Percentiles rank a stretch among this genome's conserved stretches.
phyloP scores from a whole-genome alignment of 139 green algal species.

The Raphidocelis subcapitata region DNA sequence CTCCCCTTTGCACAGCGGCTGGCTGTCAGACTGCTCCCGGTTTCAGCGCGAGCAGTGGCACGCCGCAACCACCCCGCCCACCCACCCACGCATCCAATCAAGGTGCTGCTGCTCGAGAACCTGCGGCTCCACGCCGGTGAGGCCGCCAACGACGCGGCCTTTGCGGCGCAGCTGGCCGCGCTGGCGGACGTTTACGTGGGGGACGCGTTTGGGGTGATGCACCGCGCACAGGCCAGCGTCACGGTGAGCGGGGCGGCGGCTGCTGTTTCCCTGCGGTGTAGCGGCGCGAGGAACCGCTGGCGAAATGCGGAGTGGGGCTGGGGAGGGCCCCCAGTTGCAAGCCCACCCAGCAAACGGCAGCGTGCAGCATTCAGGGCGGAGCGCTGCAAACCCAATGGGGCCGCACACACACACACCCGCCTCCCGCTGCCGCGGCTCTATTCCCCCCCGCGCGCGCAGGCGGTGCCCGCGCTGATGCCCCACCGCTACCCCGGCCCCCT shows the following conservation, averaged over 20 bases:
- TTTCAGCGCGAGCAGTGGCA: not conserved
- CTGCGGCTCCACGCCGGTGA: slow-evolving; percentile 58
- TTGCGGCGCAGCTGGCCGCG: slow-evolving; percentile 39
- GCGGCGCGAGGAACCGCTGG: too few species aligned
- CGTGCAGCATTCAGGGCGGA: too few species aligned
- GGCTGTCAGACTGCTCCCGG: not conserved
- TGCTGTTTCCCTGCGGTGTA: too few species aligned
- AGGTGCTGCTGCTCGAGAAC: slow-evolving; percentile 59
- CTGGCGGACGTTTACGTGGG: slow-evolving; percentile 56
- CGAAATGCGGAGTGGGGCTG: too few species aligned
- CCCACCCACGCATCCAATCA: not conserved
- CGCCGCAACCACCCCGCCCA: too few species aligned
- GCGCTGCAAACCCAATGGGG: too few species aligned
- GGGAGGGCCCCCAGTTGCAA: too few species aligned
- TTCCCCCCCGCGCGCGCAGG: slow-evolving; percentile 29
- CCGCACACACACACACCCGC: too few species aligned
- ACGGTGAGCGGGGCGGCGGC: slow-evolving; percentile 44
- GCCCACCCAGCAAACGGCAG: too few species aligned
- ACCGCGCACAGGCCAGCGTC: slow-evolving; percentile 55
- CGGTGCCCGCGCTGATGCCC: slow-evolving; percentile 20
- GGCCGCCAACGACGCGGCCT: slow-evolving; percentile 28
- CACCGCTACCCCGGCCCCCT: slow-evolving; percentile 40
- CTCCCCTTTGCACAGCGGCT: not conserved
- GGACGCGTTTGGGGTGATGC: slow-evolving; percentile 58
- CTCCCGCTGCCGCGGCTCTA: too few species aligned